Evolutionary conservation across 176 grass and related monocot genomes (phyloP), one percentile per base, ranked within the genome.

Genomic region (Melocanna baccifera): DNA sequence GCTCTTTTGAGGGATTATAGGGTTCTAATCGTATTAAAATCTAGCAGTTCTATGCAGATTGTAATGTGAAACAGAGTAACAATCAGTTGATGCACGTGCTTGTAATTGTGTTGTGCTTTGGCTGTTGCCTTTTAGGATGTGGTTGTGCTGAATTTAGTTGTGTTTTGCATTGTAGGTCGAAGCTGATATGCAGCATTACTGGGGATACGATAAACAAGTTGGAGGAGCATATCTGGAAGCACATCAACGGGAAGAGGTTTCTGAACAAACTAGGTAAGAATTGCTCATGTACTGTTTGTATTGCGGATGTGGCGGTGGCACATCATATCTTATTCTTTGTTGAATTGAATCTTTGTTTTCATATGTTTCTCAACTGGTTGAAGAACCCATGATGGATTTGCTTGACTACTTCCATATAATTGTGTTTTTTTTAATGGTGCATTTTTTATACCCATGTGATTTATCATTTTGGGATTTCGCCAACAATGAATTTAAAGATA

Each of bases 211-310:
- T 98, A 39, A 98, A 98, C 81, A 98, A 92, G 52, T 73, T 86
- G 14, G 93, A 98, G 83, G 93, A 94, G 53, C 96, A 98, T 71
- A 92, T 95, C 81, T 98, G 96, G 96, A 98, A 98, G 87, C 96
- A 98, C 73, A 89, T 95, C 69, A 95, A 86, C 26, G 96, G 96
- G 73, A 95, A 86, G 86, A 95, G 91, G 47, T 95, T 98, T 81
- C 82, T 87, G 18, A 95, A 95, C 39, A 95, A 87, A 85, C 81
- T 98, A 95, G 96, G 93, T 98, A 91, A 30, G 30, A 30, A 30
- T 30, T 78, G 43, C 13, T 6, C 2, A 62, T 30, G 41, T 58
- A 10, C 67, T 36, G 22, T 88, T 12, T 79, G 45, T 37, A n/a
- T 14, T 23, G 41, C 55, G n/a, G 0, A 18, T 71, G 50, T 30